Percentiles rank a stretch among this genome's conserved stretches.
These are phyloP conservation scores for Myochromella boudieri DNA, from an alignment of 768 basidiomycete genomes.

Conservation along the genomic window DNA sequence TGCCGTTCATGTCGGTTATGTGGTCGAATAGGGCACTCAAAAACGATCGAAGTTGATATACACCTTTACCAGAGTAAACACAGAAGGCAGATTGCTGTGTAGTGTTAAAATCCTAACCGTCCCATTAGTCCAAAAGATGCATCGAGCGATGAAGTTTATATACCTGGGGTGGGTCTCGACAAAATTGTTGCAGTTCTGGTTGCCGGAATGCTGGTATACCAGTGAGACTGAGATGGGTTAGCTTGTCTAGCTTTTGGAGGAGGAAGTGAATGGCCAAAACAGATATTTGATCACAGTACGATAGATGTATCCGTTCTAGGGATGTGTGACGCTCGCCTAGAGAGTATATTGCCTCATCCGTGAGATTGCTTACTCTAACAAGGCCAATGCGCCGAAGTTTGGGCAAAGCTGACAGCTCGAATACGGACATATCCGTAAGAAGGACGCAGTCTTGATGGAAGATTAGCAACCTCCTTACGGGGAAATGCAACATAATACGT, in stretches of 20 bases:
- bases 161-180: slow-evolving; percentile 84
- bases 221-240: slow-evolving; percentile 96
- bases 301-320: slow-evolving; percentile 93
- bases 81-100: slow-evolving; percentile 91
- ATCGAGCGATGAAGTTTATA: slow-evolving; percentile 18
- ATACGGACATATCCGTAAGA: slow-evolving; percentile 92
- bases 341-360: slow-evolving; percentile 90
- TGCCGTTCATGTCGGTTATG: slow-evolving; percentile 71
- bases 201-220: slow-evolving; percentile 92
- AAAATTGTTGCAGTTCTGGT: slow-evolving; percentile 84
- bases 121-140: slow-evolving; percentile 5
- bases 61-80: slow-evolving; percentile 93
- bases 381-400: slow-evolving; percentile 94
- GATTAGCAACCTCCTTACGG: slow-evolving; percentile 14
- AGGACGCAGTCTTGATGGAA: slow-evolving; percentile 67
- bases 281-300: slow-evolving; percentile 94
- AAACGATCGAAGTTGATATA: slow-evolving; percentile 77
- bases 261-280: slow-evolving; percentile 91
- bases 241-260: slow-evolving; percentile 81
- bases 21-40: slow-evolving; percentile 75
- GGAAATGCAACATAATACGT: slow-evolving; percentile 29
- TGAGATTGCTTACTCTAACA: slow-evolving; percentile 89
- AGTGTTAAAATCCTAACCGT: slow-evolving; percentile 79
- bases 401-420: slow-evolving; percentile 83
- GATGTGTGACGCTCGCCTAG: slow-evolving; percentile 84